Evolutionary conservation across 2,329 filamentous ascomycete genomes (phyloP), one percentile per base, ranked within the genome.

Genomic region (Penicillium sumatraense): DNA sequence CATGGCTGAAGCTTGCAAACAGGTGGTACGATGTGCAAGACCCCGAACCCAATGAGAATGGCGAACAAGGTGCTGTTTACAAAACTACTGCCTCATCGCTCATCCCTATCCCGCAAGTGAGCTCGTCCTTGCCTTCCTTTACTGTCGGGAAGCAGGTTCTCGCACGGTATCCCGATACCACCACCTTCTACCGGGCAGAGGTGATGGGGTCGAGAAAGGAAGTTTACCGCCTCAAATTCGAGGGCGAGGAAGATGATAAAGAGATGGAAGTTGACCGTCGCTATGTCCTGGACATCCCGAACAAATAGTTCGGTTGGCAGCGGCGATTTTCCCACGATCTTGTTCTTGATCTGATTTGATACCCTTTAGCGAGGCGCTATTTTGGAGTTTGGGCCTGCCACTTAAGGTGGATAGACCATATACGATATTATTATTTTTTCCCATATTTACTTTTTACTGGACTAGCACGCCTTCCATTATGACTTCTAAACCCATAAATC

Each of bases 141-240:
- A 66, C 80, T 7, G 75, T 83, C 35, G 88, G 89, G 41, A 90
- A 88, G 69, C 84, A 86, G 42, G 90, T 93, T 8, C 78, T 93
- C 54, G 90, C 90, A 0, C 78, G 91, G 54, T 95, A 95, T 67
- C 90, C 90, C 0, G 87, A 91, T 64, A 93, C 90, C 1, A 93
- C 90, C 1, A 93, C 89, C 0, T 93, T 95, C 66, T 95, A 95
- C 72, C 87, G 89, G 69, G 90, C 90, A 1, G 89, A 92, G 63
- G 90, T 93, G 8, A 89, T 90, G 75, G 87, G 87, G 31, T 84
- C 79, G 79, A 87, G 76, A 66, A 81, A 79, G 60, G 77, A 79
- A 42, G 71, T 72, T 50, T 80, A 78, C 58, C 70, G 75, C 53
- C 78, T 93, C 60, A 86, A 90, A 59, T 93, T 93, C 65, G 90